Evolutionary conservation across 2,329 filamentous ascomycete species (phyloP).

Genomic region (Ophiostoma ulmi): DNA sequence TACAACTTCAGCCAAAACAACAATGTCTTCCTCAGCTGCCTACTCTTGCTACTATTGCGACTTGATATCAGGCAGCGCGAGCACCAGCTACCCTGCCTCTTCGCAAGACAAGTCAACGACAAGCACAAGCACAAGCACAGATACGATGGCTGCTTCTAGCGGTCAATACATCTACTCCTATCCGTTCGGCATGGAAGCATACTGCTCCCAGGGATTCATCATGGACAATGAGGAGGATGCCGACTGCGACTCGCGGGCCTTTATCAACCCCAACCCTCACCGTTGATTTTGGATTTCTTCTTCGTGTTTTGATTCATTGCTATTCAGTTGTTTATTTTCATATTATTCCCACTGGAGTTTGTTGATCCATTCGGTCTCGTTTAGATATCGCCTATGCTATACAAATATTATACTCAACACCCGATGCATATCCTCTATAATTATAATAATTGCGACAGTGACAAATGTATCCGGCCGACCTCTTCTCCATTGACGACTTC

Average conservation of each 20-base stretch:
- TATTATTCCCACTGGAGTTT: too few relatives aligned
- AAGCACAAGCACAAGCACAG: neutral
- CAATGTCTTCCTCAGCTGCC: neutral
- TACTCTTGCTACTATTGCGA: neutral
- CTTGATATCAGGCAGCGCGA: neutral
- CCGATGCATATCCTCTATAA: too few relatives aligned
- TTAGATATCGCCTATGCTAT: too few relatives aligned
- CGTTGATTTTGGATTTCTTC: neutral
- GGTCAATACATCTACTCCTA: neutral
- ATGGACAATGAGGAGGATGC: neutral
- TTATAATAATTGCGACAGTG: neutral
- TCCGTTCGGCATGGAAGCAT: neutral
- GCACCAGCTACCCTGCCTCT: neutral
- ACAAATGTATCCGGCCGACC: constrained; percentile 24
- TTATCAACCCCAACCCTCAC: neutral
- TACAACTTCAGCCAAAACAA: neutral
- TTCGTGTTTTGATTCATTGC: neutral
- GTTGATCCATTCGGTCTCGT: too few relatives aligned
- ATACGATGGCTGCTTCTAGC: too few relatives aligned
- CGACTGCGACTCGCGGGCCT: neutral
- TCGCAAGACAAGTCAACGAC: neutral
- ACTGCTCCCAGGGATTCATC: neutral
- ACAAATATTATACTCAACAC: too few relatives aligned
- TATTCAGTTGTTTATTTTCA: too few relatives aligned
- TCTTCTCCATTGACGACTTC: constrained; percentile 32